Conservation (phyloP, 148 eudicot species). For the Euryodendron excelsum region DNA sequence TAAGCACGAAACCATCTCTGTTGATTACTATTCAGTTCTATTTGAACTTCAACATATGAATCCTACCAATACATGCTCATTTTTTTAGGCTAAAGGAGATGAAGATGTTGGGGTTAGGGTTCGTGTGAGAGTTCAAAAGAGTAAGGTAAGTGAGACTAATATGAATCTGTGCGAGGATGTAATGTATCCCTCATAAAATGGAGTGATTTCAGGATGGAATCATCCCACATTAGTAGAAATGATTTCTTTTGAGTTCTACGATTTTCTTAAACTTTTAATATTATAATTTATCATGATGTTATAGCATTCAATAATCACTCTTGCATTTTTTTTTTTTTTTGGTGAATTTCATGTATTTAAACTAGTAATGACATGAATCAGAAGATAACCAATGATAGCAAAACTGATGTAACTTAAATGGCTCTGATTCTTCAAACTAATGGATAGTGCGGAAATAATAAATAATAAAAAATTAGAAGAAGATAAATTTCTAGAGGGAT, state of each 20-base stretch:
- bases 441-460: neutral
- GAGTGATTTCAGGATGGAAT: neutral
- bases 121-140: slow-evolving; percentile 98
- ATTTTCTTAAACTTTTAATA: neutral
- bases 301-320: neutral
- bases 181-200: neutral
- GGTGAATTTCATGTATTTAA: neutral
- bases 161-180: neutral
- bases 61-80: neutral
- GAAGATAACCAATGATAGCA: neutral
- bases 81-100: slow-evolving; percentile 76
- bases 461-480: neutral
- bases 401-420: neutral
- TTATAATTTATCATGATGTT: too few relatives aligned
- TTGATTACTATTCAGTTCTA: neutral
- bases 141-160: slow-evolving; percentile 55
- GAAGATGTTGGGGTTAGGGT: slow-evolving; percentile 90
- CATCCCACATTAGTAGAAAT: neutral
- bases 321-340: neutral
- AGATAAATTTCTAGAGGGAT: too few relatives aligned
- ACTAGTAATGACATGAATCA: too few relatives aligned
- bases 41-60: neutral
- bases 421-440: neutral
- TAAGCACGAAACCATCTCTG: slow-evolving; percentile 43
- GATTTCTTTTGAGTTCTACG: neutral